A percentile compares a stretch with the other conserved stretches of the same genome.
Evolutionary conservation across 345 rosid species (phyloP).

Genomic region (Microcos paniculata): DNA sequence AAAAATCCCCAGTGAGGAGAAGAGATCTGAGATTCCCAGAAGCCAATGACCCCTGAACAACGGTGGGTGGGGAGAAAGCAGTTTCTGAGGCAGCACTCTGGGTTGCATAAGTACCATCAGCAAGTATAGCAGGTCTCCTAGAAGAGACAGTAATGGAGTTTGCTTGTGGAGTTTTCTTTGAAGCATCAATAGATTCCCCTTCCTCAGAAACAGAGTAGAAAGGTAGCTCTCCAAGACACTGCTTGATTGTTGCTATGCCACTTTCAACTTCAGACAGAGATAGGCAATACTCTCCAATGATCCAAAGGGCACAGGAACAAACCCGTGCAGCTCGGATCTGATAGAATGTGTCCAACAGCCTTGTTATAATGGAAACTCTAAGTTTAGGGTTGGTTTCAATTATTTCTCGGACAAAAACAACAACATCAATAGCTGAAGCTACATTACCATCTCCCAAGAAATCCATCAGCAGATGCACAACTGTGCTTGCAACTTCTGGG

Average conservation of each 20-base stretch:
- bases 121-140: conserved; percentile 70
- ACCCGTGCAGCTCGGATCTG: conserved; percentile 83
- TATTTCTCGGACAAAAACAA: conserved; percentile 71
- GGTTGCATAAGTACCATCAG: conserved; percentile 84
- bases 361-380: conserved; percentile 73
- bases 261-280: conserved; percentile 77
- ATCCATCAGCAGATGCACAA: conserved; percentile 83
- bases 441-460: conserved; percentile 73
- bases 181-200: conserved; percentile 53
- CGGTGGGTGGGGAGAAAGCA: conserved; percentile 62
- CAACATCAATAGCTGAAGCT: conserved; percentile 77
- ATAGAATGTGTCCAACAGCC: conserved; percentile 77
- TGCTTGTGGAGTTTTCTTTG: conserved; percentile 48
- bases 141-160: conserved; percentile 59
- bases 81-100: conserved; percentile 88
- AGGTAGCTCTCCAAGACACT: conserved; percentile 79
- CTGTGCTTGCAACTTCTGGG: conserved; percentile 86
- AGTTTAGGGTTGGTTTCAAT: conserved; percentile 74
- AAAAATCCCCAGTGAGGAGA: conserved; percentile 91
- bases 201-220: conserved; percentile 63
- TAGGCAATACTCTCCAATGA: conserved; percentile 76
- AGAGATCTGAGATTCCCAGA: conserved; percentile 87
- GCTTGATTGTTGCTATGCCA: conserved; percentile 67
- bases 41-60: conserved; percentile 69
- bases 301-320: conserved; percentile 81